These are phyloP conservation scores for Microdochium bolleyi DNA, from an alignment of 2,329 filamentous ascomycete genomes.

Conservation along the genomic window DNA sequence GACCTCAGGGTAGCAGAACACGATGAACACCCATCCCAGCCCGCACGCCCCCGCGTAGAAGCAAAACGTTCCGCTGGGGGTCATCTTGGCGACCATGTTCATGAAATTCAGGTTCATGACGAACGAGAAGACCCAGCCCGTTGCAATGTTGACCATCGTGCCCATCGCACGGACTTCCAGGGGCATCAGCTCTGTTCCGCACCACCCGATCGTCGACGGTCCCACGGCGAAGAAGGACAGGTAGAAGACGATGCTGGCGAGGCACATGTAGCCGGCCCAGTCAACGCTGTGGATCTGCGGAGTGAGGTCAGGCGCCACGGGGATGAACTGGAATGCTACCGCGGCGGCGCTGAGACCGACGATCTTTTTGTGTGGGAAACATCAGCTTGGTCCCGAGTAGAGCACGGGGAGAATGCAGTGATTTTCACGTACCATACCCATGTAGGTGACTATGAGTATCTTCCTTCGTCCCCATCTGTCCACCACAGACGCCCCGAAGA, in stretches of 20 bases:
- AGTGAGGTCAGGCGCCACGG: background rate
- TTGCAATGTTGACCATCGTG: background rate
- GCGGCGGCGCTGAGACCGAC: background rate
- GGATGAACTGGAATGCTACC: background rate
- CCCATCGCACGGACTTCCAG: background rate
- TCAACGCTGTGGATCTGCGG: background rate
- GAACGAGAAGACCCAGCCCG: background rate
- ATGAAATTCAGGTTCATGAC: background rate
- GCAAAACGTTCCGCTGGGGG: background rate
- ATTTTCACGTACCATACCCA: background rate
- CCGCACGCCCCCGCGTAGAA: background rate
- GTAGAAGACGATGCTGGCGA: background rate
- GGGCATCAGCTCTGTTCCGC: background rate
- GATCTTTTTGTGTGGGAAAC: background rate
- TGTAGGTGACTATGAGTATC: background rate
- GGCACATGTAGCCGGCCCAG: background rate
- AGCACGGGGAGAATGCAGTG: background rate
- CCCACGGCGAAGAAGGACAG: background rate
- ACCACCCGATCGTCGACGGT: background rate
- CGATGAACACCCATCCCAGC: background rate
- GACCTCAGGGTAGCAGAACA: background rate
- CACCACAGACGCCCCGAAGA: background rate
- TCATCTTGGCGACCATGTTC: background rate
- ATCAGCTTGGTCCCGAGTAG: background rate
- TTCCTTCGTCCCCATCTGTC: background rate